phyloP scores from a whole-genome alignment of 106 monocot species.

The Dioscorea alata region DNA sequence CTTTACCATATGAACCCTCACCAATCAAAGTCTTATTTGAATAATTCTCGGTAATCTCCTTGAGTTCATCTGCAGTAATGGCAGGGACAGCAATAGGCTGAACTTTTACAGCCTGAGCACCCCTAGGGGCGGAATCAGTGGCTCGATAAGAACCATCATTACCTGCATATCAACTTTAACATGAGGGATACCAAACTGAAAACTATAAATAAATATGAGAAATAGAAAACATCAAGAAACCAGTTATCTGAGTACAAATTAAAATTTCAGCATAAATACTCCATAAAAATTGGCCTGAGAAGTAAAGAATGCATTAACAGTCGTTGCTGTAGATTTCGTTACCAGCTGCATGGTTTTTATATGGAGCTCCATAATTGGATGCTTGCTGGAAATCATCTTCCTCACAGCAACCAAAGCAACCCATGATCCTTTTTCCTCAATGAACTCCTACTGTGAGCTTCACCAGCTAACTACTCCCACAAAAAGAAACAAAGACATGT shows the following conservation, averaged over 20 bases:
- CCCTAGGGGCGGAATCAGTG: conserved; percentile 22
- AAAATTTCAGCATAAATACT: too few species aligned
- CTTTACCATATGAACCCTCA: conserved; percentile 67
- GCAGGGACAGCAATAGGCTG: conserved; percentile 48
- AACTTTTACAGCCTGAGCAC: conserved; percentile 19
- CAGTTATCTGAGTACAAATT: too few species aligned
- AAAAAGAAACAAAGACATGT: not conserved
- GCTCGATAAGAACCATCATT: conserved; percentile 16
- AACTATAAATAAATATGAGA: not conserved
- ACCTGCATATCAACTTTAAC: conserved; percentile 6
- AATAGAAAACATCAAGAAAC: not conserved
- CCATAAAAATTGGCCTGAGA: not conserved
- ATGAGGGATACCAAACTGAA: not conserved
- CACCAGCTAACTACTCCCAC: not conserved
- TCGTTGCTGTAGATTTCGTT: not conserved
- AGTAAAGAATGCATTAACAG: not conserved
- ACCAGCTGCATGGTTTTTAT: not conserved
- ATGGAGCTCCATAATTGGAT: not conserved
- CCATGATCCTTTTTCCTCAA: not conserved
- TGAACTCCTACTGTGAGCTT: not conserved
- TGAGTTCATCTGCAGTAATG: conserved; percentile 44
- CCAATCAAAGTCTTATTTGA: conserved; percentile 44
- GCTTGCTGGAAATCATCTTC: not conserved
- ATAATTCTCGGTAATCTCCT: conserved; percentile 49
- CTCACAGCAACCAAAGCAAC: not conserved